Evolutionary conservation across 2,329 filamentous ascomycete species (phyloP), one percentile per base, ranked within the genome.

Genomic region (Aspergillus felis): DNA sequence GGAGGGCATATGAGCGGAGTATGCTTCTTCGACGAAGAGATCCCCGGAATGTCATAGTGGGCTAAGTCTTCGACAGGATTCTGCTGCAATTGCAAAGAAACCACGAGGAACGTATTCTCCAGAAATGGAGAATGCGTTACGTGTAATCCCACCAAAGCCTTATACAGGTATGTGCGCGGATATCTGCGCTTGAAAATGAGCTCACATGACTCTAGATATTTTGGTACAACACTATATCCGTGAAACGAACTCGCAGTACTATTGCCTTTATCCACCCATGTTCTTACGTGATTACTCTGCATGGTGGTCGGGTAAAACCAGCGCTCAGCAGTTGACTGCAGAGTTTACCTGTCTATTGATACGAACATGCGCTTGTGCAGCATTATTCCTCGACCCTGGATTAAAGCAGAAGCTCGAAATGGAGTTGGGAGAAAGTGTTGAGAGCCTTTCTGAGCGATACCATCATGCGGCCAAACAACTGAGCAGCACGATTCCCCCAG

Each of bases 341-440:
- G 77, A 76, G 52, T 76, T 81, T 47, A 82, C 79, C 2, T 79
- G 77, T 64, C 67, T 82, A 25, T 69, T 82, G 4, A 59, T 81
- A 14, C 73, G 78, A 25, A 72, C 80, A 4, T 80, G 77, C 53
- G 76, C 79, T 9, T 78, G 78, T 57, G 77, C 79, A 1, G 68
- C 74, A 1, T 77, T 79, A 42, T 80, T 74, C 53, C 67, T 81
- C 3, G 69, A 74, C 4, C 58, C 68, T 8, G 66, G 70, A 20
- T 59, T 74, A 22, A 71, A 70, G 6, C 69, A 74, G 28, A 77
- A 75, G 63, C 68, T 81, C 2, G 79, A 81, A 59, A 71, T 71
- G 3, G 79, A 81, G 54, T 59, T 82, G 6, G 75, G 74, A 17
- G 75, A 74, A 27, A 73, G 68, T 48, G 68, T 69, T 0, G 68